Conservation (phyloP, 148 eudicot genomes). For the Dysphania ambrosioides region DNA sequence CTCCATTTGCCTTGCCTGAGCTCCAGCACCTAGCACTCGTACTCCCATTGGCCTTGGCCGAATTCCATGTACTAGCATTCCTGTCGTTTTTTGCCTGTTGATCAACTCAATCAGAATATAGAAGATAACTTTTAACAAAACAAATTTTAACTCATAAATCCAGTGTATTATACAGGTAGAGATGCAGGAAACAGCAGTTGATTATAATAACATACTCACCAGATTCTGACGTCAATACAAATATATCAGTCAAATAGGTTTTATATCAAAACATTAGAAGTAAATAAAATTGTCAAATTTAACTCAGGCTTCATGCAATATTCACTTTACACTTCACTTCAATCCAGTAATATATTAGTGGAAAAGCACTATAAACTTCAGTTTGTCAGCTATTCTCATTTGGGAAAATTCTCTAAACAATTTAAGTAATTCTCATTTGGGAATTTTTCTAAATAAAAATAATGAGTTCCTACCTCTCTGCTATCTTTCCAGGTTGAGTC, state of each 20-base stretch:
- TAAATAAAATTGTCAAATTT: too few relatives aligned
- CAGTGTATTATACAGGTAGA: too few relatives aligned
- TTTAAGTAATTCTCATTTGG: background rate
- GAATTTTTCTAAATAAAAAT: too few relatives aligned
- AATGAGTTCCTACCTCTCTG: conserved; percentile 14
- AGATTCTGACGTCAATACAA: background rate
- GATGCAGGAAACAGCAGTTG: too few relatives aligned
- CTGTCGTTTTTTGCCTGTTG: conserved; percentile 9
- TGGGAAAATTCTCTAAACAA: background rate
- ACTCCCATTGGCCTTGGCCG: too few relatives aligned
- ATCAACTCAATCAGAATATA: background rate
- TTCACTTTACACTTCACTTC: background rate
- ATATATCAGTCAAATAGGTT: background rate
- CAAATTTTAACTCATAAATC: background rate
- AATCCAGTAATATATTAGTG: background rate
- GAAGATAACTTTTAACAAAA: background rate
- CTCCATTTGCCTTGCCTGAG: too few relatives aligned
- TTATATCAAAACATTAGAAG: background rate
- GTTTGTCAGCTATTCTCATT: background rate
- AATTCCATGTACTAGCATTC: background rate
- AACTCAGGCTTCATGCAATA: too few relatives aligned
- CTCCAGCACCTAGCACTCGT: conserved; percentile 15
- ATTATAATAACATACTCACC: too few relatives aligned
- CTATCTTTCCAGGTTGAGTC: conserved; percentile 13
- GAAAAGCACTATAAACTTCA: background rate